phyloP scores from a whole-genome alignment of 23 red algal species.

The Gracilaria vermiculophylla region DNA sequence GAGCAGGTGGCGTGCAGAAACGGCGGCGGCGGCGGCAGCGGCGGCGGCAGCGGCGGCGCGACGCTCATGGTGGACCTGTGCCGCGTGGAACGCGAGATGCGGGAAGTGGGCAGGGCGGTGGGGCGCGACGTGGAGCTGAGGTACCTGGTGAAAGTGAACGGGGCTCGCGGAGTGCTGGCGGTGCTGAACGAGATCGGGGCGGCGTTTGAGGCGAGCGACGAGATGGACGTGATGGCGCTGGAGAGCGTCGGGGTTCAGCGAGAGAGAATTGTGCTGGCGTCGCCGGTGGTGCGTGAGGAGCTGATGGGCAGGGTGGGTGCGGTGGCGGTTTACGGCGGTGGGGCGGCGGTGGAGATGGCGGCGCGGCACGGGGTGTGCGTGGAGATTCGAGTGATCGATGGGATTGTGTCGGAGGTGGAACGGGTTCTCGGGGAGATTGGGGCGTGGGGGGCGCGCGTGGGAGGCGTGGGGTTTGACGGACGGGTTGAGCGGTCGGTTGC shows the following conservation, averaged over 20 bases:
- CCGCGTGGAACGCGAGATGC: not conserved
- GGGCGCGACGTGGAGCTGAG: not conserved
- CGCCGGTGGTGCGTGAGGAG: not conserved
- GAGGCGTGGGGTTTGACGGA: not conserved
- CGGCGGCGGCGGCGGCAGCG: not conserved
- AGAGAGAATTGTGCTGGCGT: conserved; percentile 22
- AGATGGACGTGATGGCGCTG: conserved; percentile 17
- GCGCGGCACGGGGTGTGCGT: not conserved
- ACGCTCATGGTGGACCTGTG: conserved; percentile 21
- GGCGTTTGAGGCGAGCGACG: not conserved
- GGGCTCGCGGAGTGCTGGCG: not conserved
- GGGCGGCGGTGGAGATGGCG: not conserved
- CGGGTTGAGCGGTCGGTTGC: not conserved
- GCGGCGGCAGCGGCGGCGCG: not conserved
- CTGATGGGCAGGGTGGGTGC: not conserved
- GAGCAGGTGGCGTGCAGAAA: not conserved
- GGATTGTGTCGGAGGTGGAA: not conserved
- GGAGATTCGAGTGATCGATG: not conserved
- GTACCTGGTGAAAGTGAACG: conserved; percentile 7
- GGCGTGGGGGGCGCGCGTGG: not conserved
- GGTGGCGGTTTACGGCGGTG: not conserved
- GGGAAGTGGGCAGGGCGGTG: not conserved
- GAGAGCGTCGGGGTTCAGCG: not conserved
- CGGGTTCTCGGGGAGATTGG: not conserved
- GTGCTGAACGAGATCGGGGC: not conserved